Percentiles rank a stretch among this genome's conserved stretches.
Conservation (phyloP, 2,329 filamentous ascomycete species). For the Exophiala alcalophila region DNA sequence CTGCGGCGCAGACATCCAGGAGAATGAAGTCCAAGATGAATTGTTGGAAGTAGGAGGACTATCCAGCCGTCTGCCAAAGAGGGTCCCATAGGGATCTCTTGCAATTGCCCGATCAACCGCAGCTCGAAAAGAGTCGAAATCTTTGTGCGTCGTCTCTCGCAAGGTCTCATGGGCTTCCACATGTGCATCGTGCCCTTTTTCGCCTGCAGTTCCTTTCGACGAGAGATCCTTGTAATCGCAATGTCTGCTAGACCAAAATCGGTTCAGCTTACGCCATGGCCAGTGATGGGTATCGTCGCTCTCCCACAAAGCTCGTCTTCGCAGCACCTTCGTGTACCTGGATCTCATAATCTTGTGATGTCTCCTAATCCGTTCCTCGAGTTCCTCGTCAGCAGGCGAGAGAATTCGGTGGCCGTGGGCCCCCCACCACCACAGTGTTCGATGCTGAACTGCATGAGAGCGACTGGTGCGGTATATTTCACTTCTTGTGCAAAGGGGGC, state of each 20-base stretch:
- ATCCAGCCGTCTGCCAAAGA: constrained; percentile 40
- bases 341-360: constrained; percentile 28
- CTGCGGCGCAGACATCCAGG: constrained; percentile 31
- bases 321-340: constrained; percentile 27
- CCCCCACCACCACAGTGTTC: constrained; percentile 31
- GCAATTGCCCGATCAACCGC: constrained; percentile 37
- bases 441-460: constrained; percentile 13
- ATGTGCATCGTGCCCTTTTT: constrained; percentile 9
- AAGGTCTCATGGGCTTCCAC: neutral
- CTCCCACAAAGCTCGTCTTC: constrained; percentile 28
- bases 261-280: constrained; percentile 9
- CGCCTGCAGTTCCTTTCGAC: constrained; percentile 13
- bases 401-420: constrained; percentile 12
- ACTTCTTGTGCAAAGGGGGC: constrained; percentile 10
- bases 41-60: constrained; percentile 23
- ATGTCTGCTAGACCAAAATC: constrained; percentile 9
- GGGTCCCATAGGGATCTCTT: constrained; percentile 39
- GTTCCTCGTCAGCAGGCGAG: constrained; percentile 19
- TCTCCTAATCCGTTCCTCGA: constrained; percentile 25
- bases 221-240: constrained; percentile 18
- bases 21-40: constrained; percentile 34
- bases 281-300: constrained; percentile 20
- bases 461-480: constrained; percentile 8
- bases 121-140: constrained; percentile 40
- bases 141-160: constrained; percentile 18